Evolutionary conservation across 768 basidiomycete species (phyloP).

Genomic region (Cyclocybe cylindracea): DNA sequence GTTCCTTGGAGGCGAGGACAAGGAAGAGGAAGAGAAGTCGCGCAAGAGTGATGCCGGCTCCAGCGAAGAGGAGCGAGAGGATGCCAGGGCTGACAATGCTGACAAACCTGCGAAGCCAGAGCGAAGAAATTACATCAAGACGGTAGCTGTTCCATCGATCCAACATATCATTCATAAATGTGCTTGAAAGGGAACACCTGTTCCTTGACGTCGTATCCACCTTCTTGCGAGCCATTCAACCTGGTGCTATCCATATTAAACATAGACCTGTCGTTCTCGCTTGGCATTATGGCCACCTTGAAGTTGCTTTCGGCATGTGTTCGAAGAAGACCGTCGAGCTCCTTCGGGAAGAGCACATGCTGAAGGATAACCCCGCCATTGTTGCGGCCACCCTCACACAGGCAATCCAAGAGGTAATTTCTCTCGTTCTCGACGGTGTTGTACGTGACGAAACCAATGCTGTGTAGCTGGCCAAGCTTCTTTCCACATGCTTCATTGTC

Average conservation of each 20-base stretch:
- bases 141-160: conserved; percentile 28
- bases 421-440: conserved; percentile 72
- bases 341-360: conserved; percentile 83
- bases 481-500: conserved; percentile 72
- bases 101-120: conserved; percentile 16
- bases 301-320: conserved; percentile 79
- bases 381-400: conserved; percentile 70
- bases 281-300: conserved; percentile 85
- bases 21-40: conserved; percentile 38
- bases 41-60: conserved; percentile 36
- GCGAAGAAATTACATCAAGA: conserved; percentile 31
- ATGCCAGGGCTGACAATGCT: conserved; percentile 26
- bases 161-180: conserved; percentile 15
- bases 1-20: conserved; percentile 48
- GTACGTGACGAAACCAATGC: conserved; percentile 63
- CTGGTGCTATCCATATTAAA: conserved; percentile 72
- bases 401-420: conserved; percentile 76
- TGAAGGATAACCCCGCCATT: conserved; percentile 64
- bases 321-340: conserved; percentile 81
- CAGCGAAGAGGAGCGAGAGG: conserved; percentile 28
- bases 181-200: conserved; percentile 73
- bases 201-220: conserved; percentile 82
- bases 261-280: conserved; percentile 81
- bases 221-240: conserved; percentile 85
- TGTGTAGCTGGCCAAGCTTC: conserved; percentile 73